These are phyloP conservation scores for Penicillium lividum DNA, from an alignment of 495 filamentous ascomycete species.

Conservation along the genomic window DNA sequence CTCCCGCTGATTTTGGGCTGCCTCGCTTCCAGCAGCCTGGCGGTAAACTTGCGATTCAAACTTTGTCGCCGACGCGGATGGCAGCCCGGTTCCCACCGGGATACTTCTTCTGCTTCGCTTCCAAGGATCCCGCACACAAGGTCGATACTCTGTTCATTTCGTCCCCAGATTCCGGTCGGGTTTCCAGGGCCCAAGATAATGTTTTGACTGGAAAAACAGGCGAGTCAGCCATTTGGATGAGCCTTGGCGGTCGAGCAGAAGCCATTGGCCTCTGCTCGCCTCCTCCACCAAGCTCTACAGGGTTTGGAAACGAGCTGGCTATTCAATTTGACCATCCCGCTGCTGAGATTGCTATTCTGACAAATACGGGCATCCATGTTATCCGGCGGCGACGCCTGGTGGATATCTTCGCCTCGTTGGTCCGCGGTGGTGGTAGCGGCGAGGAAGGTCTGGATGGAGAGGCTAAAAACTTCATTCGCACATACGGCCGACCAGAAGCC, in stretches of 20 bases:
- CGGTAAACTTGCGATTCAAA: conserved; percentile 38
- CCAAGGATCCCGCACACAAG: conserved; percentile 50
- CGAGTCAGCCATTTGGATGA: conserved; percentile 77
- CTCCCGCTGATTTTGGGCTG: conserved; percentile 21
- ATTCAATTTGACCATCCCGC: conserved; percentile 84
- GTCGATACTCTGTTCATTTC: conserved; percentile 78
- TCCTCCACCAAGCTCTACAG: conserved; percentile 70
- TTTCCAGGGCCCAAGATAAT: conserved; percentile 60
- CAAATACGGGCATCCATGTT: conserved; percentile 83
- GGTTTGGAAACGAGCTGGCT: conserved; percentile 93
- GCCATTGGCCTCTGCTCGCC: conserved; percentile 74
- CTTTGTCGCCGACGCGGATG: conserved; percentile 55
- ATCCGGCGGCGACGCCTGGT: conserved; percentile 81
- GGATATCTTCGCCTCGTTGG: conserved; percentile 84
- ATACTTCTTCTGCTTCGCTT: conserved; percentile 82
- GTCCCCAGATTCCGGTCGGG: conserved; percentile 79
- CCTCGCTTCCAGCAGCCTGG: conserved; percentile 29
- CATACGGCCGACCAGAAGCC: conserved; percentile 83
- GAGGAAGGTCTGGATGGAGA: conserved; percentile 81
- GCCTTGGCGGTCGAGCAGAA: conserved; percentile 67
- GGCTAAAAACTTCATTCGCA: conserved; percentile 74
- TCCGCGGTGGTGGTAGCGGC: conserved; percentile 67
- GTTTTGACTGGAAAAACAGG: conserved; percentile 48
- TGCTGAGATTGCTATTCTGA: conserved; percentile 85
- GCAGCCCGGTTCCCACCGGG: conserved; percentile 79